These are phyloP conservation scores for Homolaphlyctis polyrhiza DNA, from an alignment of 371 early-diverging fungal species.

Conservation along the genomic window DNA sequence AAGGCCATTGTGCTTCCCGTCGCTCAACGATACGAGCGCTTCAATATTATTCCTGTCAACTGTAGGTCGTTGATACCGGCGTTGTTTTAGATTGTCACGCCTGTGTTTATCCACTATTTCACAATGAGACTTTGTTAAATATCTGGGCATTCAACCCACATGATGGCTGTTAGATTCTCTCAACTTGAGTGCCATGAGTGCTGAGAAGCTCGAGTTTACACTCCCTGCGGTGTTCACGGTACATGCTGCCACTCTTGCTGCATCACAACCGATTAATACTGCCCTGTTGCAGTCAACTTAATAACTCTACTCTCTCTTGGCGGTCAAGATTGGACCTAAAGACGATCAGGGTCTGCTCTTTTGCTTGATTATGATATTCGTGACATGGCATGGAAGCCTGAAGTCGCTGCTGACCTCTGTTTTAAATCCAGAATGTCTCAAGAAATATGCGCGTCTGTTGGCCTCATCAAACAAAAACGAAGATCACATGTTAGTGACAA, in stretches of 20 bases:
- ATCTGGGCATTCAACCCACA: not conserved
- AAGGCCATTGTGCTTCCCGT: too few relatives aligned
- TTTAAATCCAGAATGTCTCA: too few relatives aligned
- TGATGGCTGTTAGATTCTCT: not conserved
- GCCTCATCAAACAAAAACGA: slow-evolving; percentile 19
- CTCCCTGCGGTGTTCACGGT: not conserved
- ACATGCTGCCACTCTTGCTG: not conserved
- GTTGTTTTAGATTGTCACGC: too few relatives aligned
- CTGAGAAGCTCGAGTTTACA: not conserved
- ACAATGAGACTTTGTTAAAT: too few relatives aligned
- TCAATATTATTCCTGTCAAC: too few relatives aligned
- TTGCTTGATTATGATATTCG: not conserved
- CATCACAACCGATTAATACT: not conserved
- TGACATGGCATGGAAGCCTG: too few relatives aligned
- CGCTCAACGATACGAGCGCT: too few relatives aligned
- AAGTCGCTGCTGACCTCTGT: too few relatives aligned
- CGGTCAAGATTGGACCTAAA: not conserved
- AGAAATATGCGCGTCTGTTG: slow-evolving; percentile 39
- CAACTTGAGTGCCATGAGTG: not conserved
- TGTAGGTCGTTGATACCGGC: too few relatives aligned
- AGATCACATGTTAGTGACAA: too few relatives aligned
- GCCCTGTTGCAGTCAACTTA: too few relatives aligned
- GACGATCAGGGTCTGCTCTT: not conserved
- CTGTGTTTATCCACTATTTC: too few relatives aligned
- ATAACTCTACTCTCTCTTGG: not conserved